These are phyloP conservation scores for Wickerhamiella allomyrinae DNA, from an alignment of 805 yeast species.

Conservation along the genomic window DNA sequence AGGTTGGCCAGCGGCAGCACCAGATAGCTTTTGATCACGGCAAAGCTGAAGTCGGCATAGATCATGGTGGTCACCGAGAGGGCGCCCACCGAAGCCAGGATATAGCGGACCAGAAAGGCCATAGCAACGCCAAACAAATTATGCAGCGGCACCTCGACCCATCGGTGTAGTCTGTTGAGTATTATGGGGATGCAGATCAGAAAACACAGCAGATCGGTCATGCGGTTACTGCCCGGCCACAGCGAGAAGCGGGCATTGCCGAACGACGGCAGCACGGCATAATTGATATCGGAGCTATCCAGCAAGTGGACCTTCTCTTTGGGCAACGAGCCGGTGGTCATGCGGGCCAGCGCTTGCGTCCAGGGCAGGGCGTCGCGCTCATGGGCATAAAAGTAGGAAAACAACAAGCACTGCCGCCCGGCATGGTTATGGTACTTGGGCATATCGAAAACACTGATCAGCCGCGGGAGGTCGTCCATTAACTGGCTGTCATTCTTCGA, in stretches of 20 bases:
- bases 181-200: neutral
- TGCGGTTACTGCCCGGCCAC: neutral
- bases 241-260: neutral
- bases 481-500: neutral
- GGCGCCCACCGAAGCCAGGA: neutral
- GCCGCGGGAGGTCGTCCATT: neutral
- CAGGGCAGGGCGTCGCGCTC: conserved; percentile 1
- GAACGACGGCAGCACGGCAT: neutral
- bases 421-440: conserved; percentile 1
- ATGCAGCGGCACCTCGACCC: neutral
- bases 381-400: conserved; percentile 3
- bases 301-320: neutral
- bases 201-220: neutral
- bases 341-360: neutral
- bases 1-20: neutral
- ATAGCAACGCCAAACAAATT: neutral
- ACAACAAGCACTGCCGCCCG: conserved; percentile 4
- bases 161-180: neutral
- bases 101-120: neutral
- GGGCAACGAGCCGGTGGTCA: neutral
- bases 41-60: neutral
- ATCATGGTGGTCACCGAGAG: neutral
- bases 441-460: neutral
- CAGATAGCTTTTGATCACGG: neutral
- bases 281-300: neutral